Evolutionary conservation across 2,329 filamentous ascomycete genomes (phyloP), one percentile per base, ranked within the genome.

Genomic region (Neofusicoccum cordaticola): DNA sequence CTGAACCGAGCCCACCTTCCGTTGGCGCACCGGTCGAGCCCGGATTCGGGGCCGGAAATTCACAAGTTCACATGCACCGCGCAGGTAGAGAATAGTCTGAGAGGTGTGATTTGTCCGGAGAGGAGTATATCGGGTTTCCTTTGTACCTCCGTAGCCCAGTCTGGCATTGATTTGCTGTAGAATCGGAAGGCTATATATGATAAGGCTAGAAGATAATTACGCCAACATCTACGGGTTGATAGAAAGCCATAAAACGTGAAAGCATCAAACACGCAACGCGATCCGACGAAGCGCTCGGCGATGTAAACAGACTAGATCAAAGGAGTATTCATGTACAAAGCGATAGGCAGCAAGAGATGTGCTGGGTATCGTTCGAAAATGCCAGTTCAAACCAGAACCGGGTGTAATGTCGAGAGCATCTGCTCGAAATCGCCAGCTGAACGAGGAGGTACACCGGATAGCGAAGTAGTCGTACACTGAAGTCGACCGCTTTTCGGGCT

Each of bases 281-380:
- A 17, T 9, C 39, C 39, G 39, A 45, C 39, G 53, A 58, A 19
- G 53, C 53, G 53, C 53, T 58, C 27, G 34, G 15, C 22, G 3
- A 45, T 44, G 44, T 42, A 58, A 58, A n/a, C 53, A 45, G 39
- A 44, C 53, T 39, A 31, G 39, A 42, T 58, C 39, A 44, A 45
- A 41, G 22, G 22, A 42, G 39, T 15, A 27, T 44, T 58, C 53
- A 44, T 58, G 39, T 44, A 58, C 53, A 58, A 44, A 58, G 53
- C 53, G 53, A 58, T 44, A 58, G 39, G 34, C 53, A 39, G 22
- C 53, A 58, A 22, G 37, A 34, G 35, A 19, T 35, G 37, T 58
- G 53, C 53, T 58, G 53, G 53, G 39, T 58, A 58, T 58, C 53
- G 53, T 44, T 45, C n/a, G 22, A 45, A 56, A 45, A 17, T 50